phyloP scores from a whole-genome alignment of 208 protist species.

The Leishmania tropica region DNA sequence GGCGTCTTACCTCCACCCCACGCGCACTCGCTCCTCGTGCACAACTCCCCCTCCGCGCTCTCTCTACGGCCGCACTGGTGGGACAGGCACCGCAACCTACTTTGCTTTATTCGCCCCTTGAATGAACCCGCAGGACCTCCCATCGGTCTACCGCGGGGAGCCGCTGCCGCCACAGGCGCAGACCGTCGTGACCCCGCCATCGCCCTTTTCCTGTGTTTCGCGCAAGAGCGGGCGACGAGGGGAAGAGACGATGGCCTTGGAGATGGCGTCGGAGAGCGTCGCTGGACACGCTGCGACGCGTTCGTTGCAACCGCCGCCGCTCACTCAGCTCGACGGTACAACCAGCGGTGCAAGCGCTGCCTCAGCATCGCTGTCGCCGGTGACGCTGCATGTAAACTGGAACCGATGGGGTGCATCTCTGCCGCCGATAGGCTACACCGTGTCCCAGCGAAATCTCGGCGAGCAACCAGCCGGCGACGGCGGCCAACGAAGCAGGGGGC shows the following conservation, averaged over 20 bases:
- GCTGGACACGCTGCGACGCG: background rate
- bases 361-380: background rate
- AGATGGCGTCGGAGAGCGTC: background rate
- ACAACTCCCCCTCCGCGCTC: background rate
- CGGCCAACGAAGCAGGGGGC: background rate
- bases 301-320: background rate
- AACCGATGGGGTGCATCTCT: conserved; percentile 17
- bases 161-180: conserved; percentile 4
- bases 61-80: background rate
- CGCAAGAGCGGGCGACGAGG: conserved; percentile 10
- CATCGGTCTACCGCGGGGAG: background rate
- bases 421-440: conserved; percentile 18
- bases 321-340: background rate
- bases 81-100: background rate
- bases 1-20: background rate
- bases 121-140: background rate
- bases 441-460: conserved; percentile 2
- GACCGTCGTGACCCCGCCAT: background rate
- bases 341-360: background rate
- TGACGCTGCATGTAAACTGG: background rate
- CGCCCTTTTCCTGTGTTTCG: background rate
- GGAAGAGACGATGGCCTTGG: background rate
- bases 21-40: background rate
- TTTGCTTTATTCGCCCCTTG: background rate
- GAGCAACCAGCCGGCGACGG: background rate